Evolutionary conservation across 768 basidiomycete genomes (phyloP).

Genomic region (Rhizopogon vinicolor): DNA sequence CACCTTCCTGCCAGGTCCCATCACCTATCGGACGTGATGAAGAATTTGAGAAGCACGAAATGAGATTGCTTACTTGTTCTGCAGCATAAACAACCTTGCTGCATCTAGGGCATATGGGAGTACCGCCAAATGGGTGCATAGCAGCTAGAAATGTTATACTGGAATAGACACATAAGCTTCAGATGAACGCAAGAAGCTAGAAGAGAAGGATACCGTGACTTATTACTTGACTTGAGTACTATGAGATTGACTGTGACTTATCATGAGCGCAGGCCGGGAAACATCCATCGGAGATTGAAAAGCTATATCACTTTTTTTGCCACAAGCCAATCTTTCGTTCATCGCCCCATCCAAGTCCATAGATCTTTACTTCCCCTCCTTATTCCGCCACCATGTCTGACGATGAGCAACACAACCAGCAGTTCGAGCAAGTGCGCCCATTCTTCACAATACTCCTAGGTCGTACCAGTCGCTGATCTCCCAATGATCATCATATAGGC

Average conservation of each 20-base stretch:
- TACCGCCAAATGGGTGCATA: constrained; percentile 74
- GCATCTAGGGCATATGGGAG: constrained; percentile 71
- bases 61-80: constrained; percentile 58
- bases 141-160: constrained; percentile 3
- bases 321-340: constrained; percentile 7
- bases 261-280: background rate
- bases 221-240: too few relatives aligned
- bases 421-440: constrained; percentile 70
- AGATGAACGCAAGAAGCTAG: background rate
- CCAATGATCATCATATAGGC: constrained; percentile 38
- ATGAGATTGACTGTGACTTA: too few relatives aligned
- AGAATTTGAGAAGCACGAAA: background rate
- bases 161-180: background rate
- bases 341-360: constrained; percentile 19
- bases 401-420: constrained; percentile 84
- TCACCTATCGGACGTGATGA: constrained; percentile 41
- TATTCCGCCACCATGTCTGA: constrained; percentile 65
- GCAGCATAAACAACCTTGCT: constrained; percentile 79
- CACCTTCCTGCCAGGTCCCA: constrained; percentile 89
- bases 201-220: background rate
- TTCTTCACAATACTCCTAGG: constrained; percentile 4
- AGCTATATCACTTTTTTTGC: constrained; percentile 17
- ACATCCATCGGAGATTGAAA: constrained; percentile 38
- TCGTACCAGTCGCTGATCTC: constrained; percentile 12
- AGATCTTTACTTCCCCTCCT: constrained; percentile 16